Base-by-base conservation (phyloP, 805 yeast genomes). In the Candida fluviatilis region DNA sequence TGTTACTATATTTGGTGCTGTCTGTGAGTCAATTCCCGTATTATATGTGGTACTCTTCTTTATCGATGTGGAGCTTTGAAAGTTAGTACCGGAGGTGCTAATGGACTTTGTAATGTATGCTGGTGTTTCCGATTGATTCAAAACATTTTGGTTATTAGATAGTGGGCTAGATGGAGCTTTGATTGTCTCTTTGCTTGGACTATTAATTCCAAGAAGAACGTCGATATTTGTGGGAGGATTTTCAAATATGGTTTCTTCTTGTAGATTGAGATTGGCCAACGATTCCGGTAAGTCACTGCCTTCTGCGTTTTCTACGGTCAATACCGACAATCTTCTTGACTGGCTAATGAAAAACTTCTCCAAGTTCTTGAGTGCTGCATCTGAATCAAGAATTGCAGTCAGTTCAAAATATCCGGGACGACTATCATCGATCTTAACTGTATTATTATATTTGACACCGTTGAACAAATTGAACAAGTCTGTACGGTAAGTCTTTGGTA, bases 401-500 rank as follows among this genome's bases (percentile, higher is more conserved):
- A 75, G 66, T 55, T 78, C 84, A 56, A 78, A 75, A 39, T 78
- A 75, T 1, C 83, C 82, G 0, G 84, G 83, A 37, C 73, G 55
- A 3, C 82, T 75, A 31, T 80, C 82, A 51, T 78, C 83, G 27
- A 78, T 72, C 46, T 73, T 73, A 41, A 78, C 50, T 5, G 51
- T 50, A 45, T 75, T 75, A 17, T 63, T 62, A 41, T 69, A 70
- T 40, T 64, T 68, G 28, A 74, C 71, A 6, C 81, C 82, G 49
- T 76, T 76, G 46, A 75, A 63, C 36, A 78, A 54, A 52, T 78
- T 77, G 57, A 78, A 78, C 11, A 78, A 51, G 32, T 78, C 82
- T 13, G 69, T 66, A 41, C 84, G 53, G 46, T 73, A 76, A 14
- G 47, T 71, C 63, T 58, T 77, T 36, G 66, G 71, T 38, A 69